Percentiles rank a stretch among this genome's conserved stretches.
These are phyloP conservation scores for Lachancea kluyveri DNA, from an alignment of 805 yeast genomes.

Conservation along the genomic window DNA sequence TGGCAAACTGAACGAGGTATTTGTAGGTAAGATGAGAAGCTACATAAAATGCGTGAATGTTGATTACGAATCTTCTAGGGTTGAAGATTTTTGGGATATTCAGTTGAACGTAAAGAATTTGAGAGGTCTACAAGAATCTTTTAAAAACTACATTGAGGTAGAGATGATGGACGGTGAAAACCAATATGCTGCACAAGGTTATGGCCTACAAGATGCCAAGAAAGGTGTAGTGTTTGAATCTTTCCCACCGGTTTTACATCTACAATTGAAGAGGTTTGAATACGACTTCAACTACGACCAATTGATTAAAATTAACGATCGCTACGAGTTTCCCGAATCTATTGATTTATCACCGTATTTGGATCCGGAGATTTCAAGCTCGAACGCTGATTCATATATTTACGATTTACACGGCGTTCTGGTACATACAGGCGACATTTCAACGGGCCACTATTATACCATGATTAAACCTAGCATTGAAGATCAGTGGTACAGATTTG, in stretches of 20 bases:
- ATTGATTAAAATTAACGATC: slow-evolving; percentile 85
- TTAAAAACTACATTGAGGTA: slow-evolving; percentile 78
- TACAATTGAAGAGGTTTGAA: slow-evolving; percentile 91
- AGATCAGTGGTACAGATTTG: slow-evolving; percentile 83
- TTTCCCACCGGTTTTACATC: slow-evolving; percentile 88
- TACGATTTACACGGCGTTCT: slow-evolving; percentile 89
- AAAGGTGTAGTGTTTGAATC: slow-evolving; percentile 90
- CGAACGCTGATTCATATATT: slow-evolving; percentile 27
- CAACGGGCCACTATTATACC: slow-evolving; percentile 95
- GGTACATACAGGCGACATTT: slow-evolving; percentile 93
- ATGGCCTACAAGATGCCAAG: slow-evolving; percentile 90
- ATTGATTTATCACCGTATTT: slow-evolving; percentile 77
- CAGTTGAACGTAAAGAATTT: slow-evolving; percentile 89
- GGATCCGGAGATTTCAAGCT: slow-evolving; percentile 42
- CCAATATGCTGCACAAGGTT: slow-evolving; percentile 86
- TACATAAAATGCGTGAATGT: slow-evolving; percentile 89
- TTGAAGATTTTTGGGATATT: slow-evolving; percentile 97
- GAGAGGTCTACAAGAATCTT: slow-evolving; percentile 64
- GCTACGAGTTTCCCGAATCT: slow-evolving; percentile 79
- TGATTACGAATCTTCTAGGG: slow-evolving; percentile 84
- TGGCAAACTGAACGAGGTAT: slow-evolving; percentile 67
- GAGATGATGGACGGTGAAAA: slow-evolving; percentile 93
- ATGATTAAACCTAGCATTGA: slow-evolving; percentile 73
- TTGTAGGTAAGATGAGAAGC: slow-evolving; percentile 96
- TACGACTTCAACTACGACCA: slow-evolving; percentile 87